A percentile compares a stretch with the other conserved stretches of the same genome.
Evolutionary conservation across 1,284 basidiomycete genomes (phyloP).

Genomic region (Laetiporus sulphureus): DNA sequence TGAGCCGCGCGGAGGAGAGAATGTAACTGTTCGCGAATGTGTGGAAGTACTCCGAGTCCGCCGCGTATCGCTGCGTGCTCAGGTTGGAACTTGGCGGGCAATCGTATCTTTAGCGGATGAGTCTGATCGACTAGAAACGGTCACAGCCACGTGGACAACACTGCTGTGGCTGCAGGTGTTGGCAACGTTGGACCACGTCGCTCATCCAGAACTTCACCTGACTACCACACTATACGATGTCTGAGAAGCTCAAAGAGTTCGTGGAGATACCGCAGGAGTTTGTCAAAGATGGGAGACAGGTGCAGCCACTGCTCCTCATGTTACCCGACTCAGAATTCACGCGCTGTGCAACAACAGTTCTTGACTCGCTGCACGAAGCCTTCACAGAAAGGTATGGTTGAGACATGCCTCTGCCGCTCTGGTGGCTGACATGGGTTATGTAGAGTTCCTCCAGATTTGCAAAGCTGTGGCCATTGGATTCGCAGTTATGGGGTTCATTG

Average conservation of each 20-base stretch:
- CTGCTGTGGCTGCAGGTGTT: not conserved
- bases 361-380: conserved; percentile 97
- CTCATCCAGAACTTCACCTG: conserved; percentile 1
- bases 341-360: conserved; percentile 66
- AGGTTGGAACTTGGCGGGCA: too few species aligned
- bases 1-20: too few species aligned
- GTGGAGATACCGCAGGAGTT: conserved; percentile 91
- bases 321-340: not conserved
- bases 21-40: too few species aligned
- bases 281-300: conserved; percentile 89
- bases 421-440: not conserved
- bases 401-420: conserved; percentile 19
- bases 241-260: conserved; percentile 88
- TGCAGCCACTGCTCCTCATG: conserved; percentile 30
- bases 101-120: too few species aligned
- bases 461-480: conserved; percentile 93
- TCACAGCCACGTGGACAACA: not conserved
- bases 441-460: conserved; percentile 91
- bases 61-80: too few species aligned
- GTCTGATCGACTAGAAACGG: too few species aligned
- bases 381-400: conserved; percentile 90
- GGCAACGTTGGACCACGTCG: too few species aligned
- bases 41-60: too few species aligned
- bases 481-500: conserved; percentile 97
- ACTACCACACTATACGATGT: conserved; percentile 47